Evolutionary conservation across 2,329 filamentous ascomycete species (phyloP), one percentile per base, ranked within the genome.

Genomic region (Pseudogymnoascus sp.): DNA sequence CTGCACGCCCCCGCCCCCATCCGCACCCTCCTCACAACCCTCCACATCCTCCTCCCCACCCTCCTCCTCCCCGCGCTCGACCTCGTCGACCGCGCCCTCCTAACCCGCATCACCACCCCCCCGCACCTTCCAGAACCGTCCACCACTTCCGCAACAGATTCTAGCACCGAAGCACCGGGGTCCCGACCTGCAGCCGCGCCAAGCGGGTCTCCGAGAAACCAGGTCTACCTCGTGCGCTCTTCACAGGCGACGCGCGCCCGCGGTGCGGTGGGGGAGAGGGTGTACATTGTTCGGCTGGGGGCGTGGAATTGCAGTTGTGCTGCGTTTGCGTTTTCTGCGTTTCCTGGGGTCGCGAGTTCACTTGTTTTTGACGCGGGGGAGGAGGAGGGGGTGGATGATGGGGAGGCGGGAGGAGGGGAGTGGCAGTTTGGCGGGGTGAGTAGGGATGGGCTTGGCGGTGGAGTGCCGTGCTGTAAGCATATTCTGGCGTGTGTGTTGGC

Each of bases 251-350:
- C 38, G 16, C 37, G 42, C 75, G 75, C 5, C 72, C 74, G 14
- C 65, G 35, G 44, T 11, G 35, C 72, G 63, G 63, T 69, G 59
- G 64, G 70, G 8, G 66, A 47, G 33, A 65, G 59, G 38, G 70
- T 72, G 60, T 95, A 97, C 75, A 79, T 90, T 69, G 89, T 97
- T 14, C 84, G 87, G 8, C 80, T 92, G 1, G 69, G 74, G 0
- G 84, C 88, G 1, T 97, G 94, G 94, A 92, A 89, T 74, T 99
- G 94, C 75, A 90, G 85, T 1, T 99, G 94, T 77, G 88, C 92
- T 3, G 87, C 86, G 1, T 97, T 97, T 74, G 82, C 88, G 0
- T 87, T 95, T 66, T 80, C 87, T 18, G 83, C 87, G 2, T 92
- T 92, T 68, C 79, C 80, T 25, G 69, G 73, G 16, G 60, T 70